Percentiles rank a stretch among this genome's conserved stretches.
These are phyloP conservation scores for Botrytis medusae DNA, from an alignment of 2,329 filamentous ascomycete genomes.

Conservation along the genomic window DNA sequence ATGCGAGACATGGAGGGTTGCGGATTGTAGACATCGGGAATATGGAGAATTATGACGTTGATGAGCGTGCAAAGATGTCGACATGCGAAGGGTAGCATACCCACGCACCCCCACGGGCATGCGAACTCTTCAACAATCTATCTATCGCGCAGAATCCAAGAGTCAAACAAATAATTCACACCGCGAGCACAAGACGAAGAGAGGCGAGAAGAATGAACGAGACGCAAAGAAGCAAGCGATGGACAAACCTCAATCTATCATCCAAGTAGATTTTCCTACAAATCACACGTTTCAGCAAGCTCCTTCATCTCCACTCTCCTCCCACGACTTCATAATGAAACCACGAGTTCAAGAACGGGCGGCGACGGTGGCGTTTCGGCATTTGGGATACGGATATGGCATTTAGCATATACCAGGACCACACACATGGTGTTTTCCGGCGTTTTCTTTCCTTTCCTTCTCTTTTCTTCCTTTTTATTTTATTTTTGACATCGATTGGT, in stretches of 20 bases:
- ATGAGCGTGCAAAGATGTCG: not conserved
- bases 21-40: constrained; percentile 24
- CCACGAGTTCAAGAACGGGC: constrained; percentile 12
- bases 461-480: too few species aligned
- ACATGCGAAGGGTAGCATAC: not conserved
- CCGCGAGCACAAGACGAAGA: not conserved
- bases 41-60: not conserved
- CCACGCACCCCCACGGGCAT: not conserved
- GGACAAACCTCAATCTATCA: not conserved
- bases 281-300: not conserved
- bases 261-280: not conserved
- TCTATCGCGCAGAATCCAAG: not conserved
- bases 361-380: not conserved
- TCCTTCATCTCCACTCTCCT: not conserved
- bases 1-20: constrained; percentile 76
- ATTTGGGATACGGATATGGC: not conserved
- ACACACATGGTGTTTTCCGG: not conserved
- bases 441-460: not conserved
- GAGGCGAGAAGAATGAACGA: not conserved
- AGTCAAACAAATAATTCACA: not conserved
- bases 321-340: not conserved
- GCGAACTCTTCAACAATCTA: not conserved
- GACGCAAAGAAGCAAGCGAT: not conserved
- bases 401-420: not conserved
- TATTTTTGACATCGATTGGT: not conserved